These are phyloP conservation scores for Hyphodiscus hymeniophilus DNA, from an alignment of 495 filamentous ascomycete species.

Conservation along the genomic window DNA sequence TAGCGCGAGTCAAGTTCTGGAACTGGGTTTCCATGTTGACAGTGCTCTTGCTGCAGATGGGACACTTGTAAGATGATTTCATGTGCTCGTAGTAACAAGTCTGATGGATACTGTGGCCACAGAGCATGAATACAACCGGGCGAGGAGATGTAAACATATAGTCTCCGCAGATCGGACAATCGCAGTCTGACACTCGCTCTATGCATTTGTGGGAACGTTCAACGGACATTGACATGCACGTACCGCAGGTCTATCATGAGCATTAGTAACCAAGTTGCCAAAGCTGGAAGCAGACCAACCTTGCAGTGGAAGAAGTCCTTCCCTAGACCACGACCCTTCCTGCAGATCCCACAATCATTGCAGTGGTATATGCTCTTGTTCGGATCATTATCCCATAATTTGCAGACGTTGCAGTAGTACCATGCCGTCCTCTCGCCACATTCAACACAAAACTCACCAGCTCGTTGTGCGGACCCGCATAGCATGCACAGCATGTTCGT, in stretches of 20 bases:
- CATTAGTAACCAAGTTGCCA: background rate
- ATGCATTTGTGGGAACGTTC: constrained; percentile 85
- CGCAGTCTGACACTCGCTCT: constrained; percentile 86
- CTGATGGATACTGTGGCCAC: constrained; percentile 91
- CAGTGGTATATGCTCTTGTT: constrained; percentile 96
- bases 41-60: constrained; percentile 86
- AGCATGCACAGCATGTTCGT: constrained; percentile 98
- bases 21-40: constrained; percentile 97
- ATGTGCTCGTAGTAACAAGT: constrained; percentile 79
- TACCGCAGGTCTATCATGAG: constrained; percentile 63
- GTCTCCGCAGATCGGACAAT: constrained; percentile 96
- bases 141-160: constrained; percentile 94
- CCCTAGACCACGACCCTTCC: constrained; percentile 82
- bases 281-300: constrained; percentile 38
- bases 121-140: constrained; percentile 87
- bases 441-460: constrained; percentile 62
- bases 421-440: constrained; percentile 75
- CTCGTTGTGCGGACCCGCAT: constrained; percentile 79
- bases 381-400: constrained; percentile 91
- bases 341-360: constrained; percentile 90
- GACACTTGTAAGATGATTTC: constrained; percentile 84
- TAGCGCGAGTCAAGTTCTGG: constrained; percentile 75
- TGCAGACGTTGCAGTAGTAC: constrained; percentile 93
- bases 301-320: constrained; percentile 99
- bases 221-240: constrained; percentile 81